Evolutionary conservation across 768 basidiomycete genomes (phyloP), one percentile per base, ranked within the genome.

Genomic region (Mycena sanguinolenta): DNA sequence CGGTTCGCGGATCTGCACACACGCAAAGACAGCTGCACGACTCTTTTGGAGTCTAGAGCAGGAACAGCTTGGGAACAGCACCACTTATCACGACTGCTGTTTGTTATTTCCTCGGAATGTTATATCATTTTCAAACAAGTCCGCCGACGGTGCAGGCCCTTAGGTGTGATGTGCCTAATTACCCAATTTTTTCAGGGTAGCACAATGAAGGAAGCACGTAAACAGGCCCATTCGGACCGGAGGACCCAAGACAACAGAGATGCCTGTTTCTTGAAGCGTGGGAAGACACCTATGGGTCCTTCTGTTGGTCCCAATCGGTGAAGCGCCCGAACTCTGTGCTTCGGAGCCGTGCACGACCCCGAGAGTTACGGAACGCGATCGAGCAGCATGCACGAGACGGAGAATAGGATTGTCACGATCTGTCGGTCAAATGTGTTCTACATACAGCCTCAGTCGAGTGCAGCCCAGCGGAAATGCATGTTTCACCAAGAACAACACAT

Each of bases 81-180:
- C 21, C 36, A 34, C n/a, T 46, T 66, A 38, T 58, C 57, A 23
- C 17, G n/a, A 19, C 23, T 5, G 30, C 32, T 13, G n/a, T n/a
- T 16, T 12, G 61, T 27, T 67, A 67, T 46, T 55, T 57, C 66
- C 66, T 67, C 66, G 66, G 66, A 62, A 46, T 55, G 39, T 61
- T 60, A 19, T 52, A 8, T 46, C 21, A 39, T 7, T 14, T 34
- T 34, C 0, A 36, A 17, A 16, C 39, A 69, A 69, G 38, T 69
- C 67, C 67, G 67, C 67, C 67, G 67, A 39, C 39, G 39, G 66
- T 54, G 34, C 50, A 14, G 36, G 44, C 9, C 65, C 54, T 46
- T 58, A 49, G 55, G 30, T 9, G 25, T 69, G 61, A 63, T 63
- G 66, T 69, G 67, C 61, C 61, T 63, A 49, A 38, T n/a, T 50